Conservation (phyloP, 1,284 basidiomycete genomes). For the Jaminaea rosea region DNA sequence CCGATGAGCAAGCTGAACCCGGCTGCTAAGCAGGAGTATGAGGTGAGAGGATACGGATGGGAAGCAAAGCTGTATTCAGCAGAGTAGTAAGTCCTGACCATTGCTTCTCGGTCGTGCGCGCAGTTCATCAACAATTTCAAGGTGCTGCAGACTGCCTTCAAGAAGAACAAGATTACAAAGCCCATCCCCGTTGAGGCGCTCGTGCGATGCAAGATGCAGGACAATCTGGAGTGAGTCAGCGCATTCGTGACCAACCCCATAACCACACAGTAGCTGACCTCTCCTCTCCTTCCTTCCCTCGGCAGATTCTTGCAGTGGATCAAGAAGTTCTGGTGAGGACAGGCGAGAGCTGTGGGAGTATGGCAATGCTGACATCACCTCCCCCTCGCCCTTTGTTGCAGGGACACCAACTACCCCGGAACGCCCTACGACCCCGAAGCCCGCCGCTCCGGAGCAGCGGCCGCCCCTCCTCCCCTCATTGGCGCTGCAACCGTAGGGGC, state of each 20-base stretch:
- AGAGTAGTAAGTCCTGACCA: slow-evolving; percentile 52
- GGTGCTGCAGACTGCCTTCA: slow-evolving; percentile 61
- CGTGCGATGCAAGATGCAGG: slow-evolving; percentile 98
- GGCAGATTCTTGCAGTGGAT: slow-evolving; percentile 98
- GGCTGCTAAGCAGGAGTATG: slow-evolving; percentile 68
- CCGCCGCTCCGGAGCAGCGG: slow-evolving; percentile 60
- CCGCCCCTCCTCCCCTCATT: slow-evolving; percentile 39
- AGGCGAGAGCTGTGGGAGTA: no score
- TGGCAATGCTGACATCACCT: no score
- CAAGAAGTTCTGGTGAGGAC: slow-evolving; percentile 90
- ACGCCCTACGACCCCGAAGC: slow-evolving; percentile 79
- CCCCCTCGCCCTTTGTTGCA: no score
- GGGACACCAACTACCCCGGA: slow-evolving; percentile 82
- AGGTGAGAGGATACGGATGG: slow-evolving; percentile 50
- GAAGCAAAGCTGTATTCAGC: neutral
- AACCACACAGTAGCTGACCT: no score
- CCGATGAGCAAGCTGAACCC: slow-evolving; percentile 39
- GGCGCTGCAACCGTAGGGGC: slow-evolving; percentile 25
- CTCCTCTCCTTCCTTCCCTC: no score
- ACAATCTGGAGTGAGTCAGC: slow-evolving; percentile 98
- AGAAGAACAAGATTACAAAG: slow-evolving; percentile 63
- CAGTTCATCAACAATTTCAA: slow-evolving; percentile 90
- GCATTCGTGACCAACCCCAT: no score
- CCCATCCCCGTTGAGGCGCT: slow-evolving; percentile 88
- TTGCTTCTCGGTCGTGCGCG: no score